These are phyloP conservation scores for Cytospora chrysosperma DNA, from an alignment of 2,329 filamentous ascomycete genomes.

Conservation along the genomic window DNA sequence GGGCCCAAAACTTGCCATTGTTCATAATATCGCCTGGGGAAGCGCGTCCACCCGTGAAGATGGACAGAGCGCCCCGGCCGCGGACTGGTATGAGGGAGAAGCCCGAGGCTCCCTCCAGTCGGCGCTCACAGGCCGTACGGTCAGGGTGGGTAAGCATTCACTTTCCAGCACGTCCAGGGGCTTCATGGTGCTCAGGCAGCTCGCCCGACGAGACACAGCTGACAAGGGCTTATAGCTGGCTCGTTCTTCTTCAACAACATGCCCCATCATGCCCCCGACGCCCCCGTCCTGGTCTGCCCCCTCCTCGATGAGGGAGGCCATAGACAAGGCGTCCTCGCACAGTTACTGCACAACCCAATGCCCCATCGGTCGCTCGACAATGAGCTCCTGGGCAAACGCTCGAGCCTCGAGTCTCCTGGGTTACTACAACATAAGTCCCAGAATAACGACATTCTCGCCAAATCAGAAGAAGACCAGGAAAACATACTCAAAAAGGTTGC, in stretches of 20 bases:
- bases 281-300: conserved; percentile 5
- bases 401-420: neutral
- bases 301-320: conserved; percentile 9
- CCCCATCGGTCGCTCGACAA: conserved; percentile 1
- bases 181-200: neutral
- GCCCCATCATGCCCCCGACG: neutral
- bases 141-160: conserved; percentile 6
- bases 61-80: neutral
- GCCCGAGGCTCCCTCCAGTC: conserved; percentile 9
- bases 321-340: conserved; percentile 5
- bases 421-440: neutral
- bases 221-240: neutral
- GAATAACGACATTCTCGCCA: conserved; percentile 1
- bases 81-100: neutral
- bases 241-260: neutral
- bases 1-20: neutral
- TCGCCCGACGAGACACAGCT: neutral
- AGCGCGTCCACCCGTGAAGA: neutral
- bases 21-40: conserved; percentile 12
- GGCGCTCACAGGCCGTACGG: conserved; percentile 9
- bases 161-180: neutral
- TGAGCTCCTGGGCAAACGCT: neutral
- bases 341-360: neutral
- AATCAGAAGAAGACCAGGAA: conserved; percentile 5
- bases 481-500: conserved; percentile 2